These are phyloP conservation scores for Sutorius australiensis DNA, from an alignment of 768 basidiomycete genomes.

Conservation along the genomic window DNA sequence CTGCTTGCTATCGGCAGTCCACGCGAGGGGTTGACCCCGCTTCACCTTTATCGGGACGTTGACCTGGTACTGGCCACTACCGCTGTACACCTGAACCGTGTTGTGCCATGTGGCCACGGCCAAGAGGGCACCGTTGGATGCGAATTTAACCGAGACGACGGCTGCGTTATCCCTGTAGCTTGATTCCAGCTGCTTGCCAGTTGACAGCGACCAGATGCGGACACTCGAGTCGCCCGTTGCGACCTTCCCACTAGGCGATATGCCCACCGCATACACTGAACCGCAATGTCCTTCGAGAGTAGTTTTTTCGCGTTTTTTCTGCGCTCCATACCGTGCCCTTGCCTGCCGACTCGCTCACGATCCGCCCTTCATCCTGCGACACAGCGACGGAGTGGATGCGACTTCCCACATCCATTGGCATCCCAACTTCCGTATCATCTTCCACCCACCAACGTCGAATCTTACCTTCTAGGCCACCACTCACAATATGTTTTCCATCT, in stretches of 20 bases:
- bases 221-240: too few species aligned
- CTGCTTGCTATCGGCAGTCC: background rate
- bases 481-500: background rate
- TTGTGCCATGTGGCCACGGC: too few species aligned
- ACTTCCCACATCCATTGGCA: background rate
- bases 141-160: too few species aligned
- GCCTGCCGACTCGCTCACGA: background rate
- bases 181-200: too few species aligned
- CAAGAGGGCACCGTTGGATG: too few species aligned
- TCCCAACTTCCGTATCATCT: background rate
- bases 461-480: background rate
- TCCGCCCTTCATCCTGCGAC: background rate
- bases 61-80: background rate
- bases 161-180: too few species aligned
- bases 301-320: background rate
- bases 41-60: background rate
- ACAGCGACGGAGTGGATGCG: background rate
- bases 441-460: background rate
- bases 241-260: background rate
- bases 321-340: background rate
- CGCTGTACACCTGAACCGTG: background rate
- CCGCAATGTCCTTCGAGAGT: rapidly evolving
- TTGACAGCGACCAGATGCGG: too few species aligned
- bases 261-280: background rate
- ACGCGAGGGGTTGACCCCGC: background rate